These are phyloP conservation scores for Coix lacrymajobi DNA, from an alignment of 176 grass and related monocot genomes.

Conservation along the genomic window DNA sequence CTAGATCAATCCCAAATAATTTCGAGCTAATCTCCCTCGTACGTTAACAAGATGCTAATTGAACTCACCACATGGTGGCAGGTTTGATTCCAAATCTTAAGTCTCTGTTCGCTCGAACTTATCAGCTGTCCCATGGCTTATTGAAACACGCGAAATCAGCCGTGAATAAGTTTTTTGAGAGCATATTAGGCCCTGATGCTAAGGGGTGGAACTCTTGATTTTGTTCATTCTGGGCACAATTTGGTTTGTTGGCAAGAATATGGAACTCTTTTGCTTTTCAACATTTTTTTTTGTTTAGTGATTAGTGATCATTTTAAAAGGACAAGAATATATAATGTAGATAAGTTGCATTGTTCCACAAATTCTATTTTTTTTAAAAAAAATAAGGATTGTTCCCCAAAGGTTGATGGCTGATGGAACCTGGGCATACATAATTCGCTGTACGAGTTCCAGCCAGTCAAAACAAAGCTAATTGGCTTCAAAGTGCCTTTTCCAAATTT, in stretches of 20 bases:
- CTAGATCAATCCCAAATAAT: not conserved
- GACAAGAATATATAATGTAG: not conserved
- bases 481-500: slow-evolving; percentile 30
- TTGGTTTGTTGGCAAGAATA: not conserved
- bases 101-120: no score
- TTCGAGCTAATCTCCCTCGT: not conserved
- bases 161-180: not conserved
- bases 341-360: not conserved
- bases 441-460: slow-evolving; percentile 15
- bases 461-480: not conserved
- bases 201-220: no score
- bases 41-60: not conserved
- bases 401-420: slow-evolving; percentile 11
- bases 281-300: not conserved
- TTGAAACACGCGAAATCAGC: no score
- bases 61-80: not conserved
- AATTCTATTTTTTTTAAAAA: no score
- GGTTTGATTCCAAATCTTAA: not conserved
- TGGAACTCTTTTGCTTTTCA: not conserved
- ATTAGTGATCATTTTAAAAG: slow-evolving; percentile 3
- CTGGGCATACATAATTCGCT: slow-evolving; percentile 14
- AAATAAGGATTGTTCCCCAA: not conserved
- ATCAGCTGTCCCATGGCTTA: no score
- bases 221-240: no score
- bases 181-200: not conserved